phyloP scores from a whole-genome alignment of 306 rosid species.

The Aeschynomene evenia region DNA sequence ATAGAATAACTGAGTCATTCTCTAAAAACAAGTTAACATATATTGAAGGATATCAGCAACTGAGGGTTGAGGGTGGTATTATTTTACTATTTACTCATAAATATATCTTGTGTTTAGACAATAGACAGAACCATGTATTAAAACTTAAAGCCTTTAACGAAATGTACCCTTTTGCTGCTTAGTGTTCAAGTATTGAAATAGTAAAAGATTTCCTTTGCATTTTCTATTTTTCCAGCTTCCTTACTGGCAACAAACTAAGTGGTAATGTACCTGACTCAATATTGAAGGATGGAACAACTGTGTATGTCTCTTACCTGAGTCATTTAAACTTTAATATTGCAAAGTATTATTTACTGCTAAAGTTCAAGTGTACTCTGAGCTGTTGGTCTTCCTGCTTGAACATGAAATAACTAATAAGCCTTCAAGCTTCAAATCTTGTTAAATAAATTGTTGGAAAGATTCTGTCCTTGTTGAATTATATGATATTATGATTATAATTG shows the following conservation, averaged over 20 bases:
- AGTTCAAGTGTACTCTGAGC: not conserved
- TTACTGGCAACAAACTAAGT: constrained; percentile 69
- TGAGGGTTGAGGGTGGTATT: not conserved
- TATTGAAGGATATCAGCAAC: not conserved
- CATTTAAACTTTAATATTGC: constrained; percentile 27
- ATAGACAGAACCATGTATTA: constrained; percentile 19
- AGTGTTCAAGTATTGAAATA: constrained; percentile 17
- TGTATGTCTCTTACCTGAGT: constrained; percentile 56
- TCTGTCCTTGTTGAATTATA: not conserved
- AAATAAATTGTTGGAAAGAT: not conserved
- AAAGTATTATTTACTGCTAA: not conserved
- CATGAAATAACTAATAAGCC: not conserved
- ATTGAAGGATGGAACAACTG: constrained; percentile 61
- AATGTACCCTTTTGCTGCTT: constrained; percentile 23
- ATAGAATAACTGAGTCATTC: not conserved
- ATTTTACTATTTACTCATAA: not conserved
- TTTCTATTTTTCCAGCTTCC: constrained; percentile 48
- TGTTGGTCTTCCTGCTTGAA: not conserved
- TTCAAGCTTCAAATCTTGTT: constrained; percentile 7
- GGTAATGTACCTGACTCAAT: constrained; percentile 65
- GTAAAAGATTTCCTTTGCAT: constrained; percentile 22
- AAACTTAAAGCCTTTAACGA: not conserved
- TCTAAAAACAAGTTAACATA: not conserved
- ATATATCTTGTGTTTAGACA: constrained; percentile 6
- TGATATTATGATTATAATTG: not conserved